phyloP scores from a whole-genome alignment of 1,284 basidiomycete genomes.

The Ustilago shanxiensis region DNA sequence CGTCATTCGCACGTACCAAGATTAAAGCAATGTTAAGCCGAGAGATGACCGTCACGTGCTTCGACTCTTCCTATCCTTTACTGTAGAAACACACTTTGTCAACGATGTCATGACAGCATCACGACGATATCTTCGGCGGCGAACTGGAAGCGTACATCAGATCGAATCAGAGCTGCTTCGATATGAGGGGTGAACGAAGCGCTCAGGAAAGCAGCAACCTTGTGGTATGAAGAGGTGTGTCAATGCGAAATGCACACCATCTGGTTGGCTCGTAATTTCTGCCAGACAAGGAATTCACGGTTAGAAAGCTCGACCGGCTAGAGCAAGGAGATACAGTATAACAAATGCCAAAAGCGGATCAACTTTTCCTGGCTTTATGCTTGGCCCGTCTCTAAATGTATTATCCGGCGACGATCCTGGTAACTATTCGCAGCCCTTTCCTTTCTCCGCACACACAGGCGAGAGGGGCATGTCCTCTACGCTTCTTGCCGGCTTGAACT shows the following conservation, averaged over 20 bases:
- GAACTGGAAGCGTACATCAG: no score
- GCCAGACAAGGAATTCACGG: constrained; percentile 1
- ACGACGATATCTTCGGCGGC: no score
- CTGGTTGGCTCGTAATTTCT: constrained; percentile 4
- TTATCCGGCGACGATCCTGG: not conserved
- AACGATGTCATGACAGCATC: no score
- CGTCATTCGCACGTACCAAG: constrained; percentile 27
- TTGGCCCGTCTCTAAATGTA: no score
- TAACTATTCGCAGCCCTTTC: not conserved
- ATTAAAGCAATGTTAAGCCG: not conserved
- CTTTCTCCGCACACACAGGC: no score
- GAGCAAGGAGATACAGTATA: not conserved
- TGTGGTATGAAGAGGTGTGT: not conserved
- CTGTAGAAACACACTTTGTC: no score
- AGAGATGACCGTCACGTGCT: constrained; percentile 11
- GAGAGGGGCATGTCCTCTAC: no score
- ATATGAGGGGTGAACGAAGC: not conserved
- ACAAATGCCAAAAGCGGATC: not conserved
- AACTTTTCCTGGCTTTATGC: no score
- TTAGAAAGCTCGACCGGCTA: not conserved
- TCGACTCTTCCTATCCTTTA: not conserved
- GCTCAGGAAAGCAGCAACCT: not conserved
- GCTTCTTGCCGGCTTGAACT: no score
- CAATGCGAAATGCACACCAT: not conserved
- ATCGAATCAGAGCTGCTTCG: not conserved